Base-by-base conservation (phyloP, 495 filamentous ascomycete genomes). In the Penicillium atrosanguineum region DNA sequence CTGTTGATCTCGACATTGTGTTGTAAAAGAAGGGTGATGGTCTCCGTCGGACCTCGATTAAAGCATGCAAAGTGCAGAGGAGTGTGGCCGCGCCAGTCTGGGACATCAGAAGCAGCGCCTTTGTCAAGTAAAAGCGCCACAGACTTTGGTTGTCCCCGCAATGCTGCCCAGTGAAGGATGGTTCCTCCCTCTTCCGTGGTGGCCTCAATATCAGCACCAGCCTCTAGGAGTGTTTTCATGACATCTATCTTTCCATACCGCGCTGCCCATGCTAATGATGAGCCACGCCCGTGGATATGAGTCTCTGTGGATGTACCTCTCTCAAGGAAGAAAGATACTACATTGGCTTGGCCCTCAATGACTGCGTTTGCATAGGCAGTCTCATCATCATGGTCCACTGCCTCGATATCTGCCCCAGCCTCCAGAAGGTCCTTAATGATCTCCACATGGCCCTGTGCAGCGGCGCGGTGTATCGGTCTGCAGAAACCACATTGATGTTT, bases 321-420 rank as follows among this genome's bases (percentile, higher is more conserved):
- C 3, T 57, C 39, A 25, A 57, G 44, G 7, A 57, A 34, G 1
- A 52, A 21, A 29, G 20, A 16, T 7, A 52, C 15, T 0, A 44
- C 39, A 16, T 45, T 23, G 3, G 39, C 44, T 25, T 45, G 43
- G 16, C 55, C 55, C 12, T 9, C 7, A 26, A n/a, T 20, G 8
- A 57, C 28, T 18, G 55, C 49, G 28, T 1, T 36, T 5, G 44
- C 46, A 15, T 21, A 31, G 21, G 50, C 42, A 11, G 42, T 28
- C 16, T 8, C 16, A 7, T n/a, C 15, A 18, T 39, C 15, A 23
- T 40, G 4, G 40, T 28, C n/a, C 1, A 1, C n/a, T 3, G n/a
- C 44, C 16, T 52, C 12, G 3, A 52, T 11, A 44, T 57, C 38
- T 28, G 55, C 55, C 0, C 55, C 55, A 4, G 55, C 48, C 12